Evolutionary conservation across 2,329 filamentous ascomycete genomes (phyloP).

Genomic region (Dactylellina drechsleri): DNA sequence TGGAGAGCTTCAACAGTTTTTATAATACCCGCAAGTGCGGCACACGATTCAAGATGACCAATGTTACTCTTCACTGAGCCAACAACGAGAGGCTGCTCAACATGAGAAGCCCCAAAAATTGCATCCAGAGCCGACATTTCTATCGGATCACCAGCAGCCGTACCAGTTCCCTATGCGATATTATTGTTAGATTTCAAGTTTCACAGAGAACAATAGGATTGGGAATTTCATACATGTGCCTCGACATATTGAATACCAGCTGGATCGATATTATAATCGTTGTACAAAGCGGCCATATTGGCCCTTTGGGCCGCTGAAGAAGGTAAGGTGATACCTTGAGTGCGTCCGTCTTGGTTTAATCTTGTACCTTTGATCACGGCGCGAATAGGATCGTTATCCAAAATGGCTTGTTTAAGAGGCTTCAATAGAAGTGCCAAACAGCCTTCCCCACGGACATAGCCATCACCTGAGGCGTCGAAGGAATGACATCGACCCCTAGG

Average conservation of each 20-base stretch:
- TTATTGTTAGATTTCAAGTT: too few relatives aligned
- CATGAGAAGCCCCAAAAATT: conserved; percentile 9
- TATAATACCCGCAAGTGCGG: conserved; percentile 66
- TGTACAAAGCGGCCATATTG: conserved; percentile 61
- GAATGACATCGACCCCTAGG: conserved; percentile 60
- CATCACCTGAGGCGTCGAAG: conserved; percentile 61
- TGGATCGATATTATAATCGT: conserved; percentile 28
- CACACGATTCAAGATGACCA: conserved; percentile 67
- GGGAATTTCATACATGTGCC: conserved; percentile 66
- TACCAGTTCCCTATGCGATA: conserved; percentile 64
- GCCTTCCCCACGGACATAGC: conserved; percentile 61
- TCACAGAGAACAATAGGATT: conserved; percentile 57
- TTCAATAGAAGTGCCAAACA: conserved; percentile 58
- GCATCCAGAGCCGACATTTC: conserved; percentile 65
- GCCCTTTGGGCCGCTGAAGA: conserved; percentile 60
- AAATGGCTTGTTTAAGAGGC: conserved; percentile 57
- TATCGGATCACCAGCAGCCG: conserved; percentile 68
- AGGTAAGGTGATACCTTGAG: conserved; percentile 61
- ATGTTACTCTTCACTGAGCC: conserved; percentile 67
- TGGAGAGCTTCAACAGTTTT: conserved; percentile 68
- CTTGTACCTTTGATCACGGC: conserved; percentile 60
- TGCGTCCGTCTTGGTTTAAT: conserved; percentile 58
- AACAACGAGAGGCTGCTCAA: conserved; percentile 57
- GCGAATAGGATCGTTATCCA: conserved; percentile 61
- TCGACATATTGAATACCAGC: conserved; percentile 62